phyloP scores from a whole-genome alignment of 345 rosid genomes.

The Eutrema japonicum region DNA sequence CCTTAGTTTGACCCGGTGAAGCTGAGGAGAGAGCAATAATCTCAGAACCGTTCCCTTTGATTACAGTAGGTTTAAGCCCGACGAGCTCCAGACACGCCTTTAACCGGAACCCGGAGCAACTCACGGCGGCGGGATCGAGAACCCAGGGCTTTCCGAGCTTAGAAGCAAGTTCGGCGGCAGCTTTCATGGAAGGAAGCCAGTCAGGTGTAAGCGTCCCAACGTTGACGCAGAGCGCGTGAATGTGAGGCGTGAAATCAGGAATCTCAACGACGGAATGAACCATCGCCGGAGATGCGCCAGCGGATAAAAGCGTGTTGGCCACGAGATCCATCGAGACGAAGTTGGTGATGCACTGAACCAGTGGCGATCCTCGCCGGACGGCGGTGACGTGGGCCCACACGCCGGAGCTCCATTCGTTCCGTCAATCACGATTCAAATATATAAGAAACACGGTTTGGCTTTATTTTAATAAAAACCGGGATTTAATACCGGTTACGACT shows the following conservation, averaged over 20 bases:
- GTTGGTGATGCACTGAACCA: constrained; percentile 94
- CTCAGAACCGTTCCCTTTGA: constrained; percentile 89
- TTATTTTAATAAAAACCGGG: neutral
- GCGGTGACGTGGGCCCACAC: constrained; percentile 49
- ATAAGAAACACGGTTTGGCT: constrained; percentile 25
- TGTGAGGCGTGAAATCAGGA: constrained; percentile 79
- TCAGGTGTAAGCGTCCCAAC: constrained; percentile 71
- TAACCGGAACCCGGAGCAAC: constrained; percentile 71
- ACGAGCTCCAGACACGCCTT: constrained; percentile 75
- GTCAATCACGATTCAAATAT: neutral
- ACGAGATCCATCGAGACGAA: constrained; percentile 89
- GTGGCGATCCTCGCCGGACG: constrained; percentile 62
- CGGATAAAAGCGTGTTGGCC: constrained; percentile 84
- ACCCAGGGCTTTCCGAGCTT: constrained; percentile 72
- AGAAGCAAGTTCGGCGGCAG: constrained; percentile 61
- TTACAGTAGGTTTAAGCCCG: constrained; percentile 64
- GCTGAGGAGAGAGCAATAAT: constrained; percentile 72
- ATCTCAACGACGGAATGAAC: constrained; percentile 68
- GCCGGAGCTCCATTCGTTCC: constrained; percentile 36
- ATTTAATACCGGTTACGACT: constrained; percentile 10
- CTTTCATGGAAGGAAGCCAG: constrained; percentile 82
- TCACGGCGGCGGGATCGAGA: constrained; percentile 93
- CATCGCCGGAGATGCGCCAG: constrained; percentile 97
- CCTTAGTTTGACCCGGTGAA: constrained; percentile 62
- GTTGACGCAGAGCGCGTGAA: constrained; percentile 71